Conservation (phyloP, 129 eudicot genomes). For the Pittosporum tobira region DNA sequence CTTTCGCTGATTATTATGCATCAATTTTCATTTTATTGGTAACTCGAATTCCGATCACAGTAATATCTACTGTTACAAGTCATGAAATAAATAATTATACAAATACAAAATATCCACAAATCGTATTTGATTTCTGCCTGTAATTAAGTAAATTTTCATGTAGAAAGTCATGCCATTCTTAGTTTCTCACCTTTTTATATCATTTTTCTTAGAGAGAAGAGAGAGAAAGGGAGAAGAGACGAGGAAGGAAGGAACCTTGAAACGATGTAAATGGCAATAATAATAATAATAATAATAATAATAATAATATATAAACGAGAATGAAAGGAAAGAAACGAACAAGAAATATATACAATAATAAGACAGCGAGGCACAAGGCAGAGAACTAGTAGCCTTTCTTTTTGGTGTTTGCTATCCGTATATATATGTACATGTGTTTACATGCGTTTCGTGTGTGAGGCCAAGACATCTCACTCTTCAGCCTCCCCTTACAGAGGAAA, state of each 20-base stretch:
- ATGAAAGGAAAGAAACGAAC: constrained; percentile 3
- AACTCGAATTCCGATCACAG: background rate
- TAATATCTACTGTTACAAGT: too few species aligned
- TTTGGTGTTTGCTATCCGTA: constrained; percentile 19
- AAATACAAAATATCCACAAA: too few species aligned
- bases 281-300: too few species aligned
- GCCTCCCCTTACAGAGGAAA: background rate
- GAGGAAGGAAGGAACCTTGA: constrained; percentile 8
- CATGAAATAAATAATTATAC: too few species aligned
- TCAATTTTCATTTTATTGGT: background rate
- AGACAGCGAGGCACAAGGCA: constrained; percentile 33
- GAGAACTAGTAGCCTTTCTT: constrained; percentile 23
- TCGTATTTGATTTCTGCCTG: too few species aligned
- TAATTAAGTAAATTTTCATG: too few species aligned
- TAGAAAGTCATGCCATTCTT: background rate
- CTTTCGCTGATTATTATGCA: background rate
- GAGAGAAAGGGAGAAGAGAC: constrained; percentile 9
- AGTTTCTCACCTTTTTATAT: too few species aligned
- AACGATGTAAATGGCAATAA: background rate
- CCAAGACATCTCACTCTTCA: constrained; percentile 19
- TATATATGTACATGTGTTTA: constrained; percentile 18
- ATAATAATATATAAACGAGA: too few species aligned
- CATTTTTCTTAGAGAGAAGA: background rate
- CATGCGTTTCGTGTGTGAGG: constrained; percentile 27
- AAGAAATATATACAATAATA: constrained; percentile 13